phyloP scores from a whole-genome alignment of 495 filamentous ascomycete species.

The Trichodelitschia bisporula region DNA sequence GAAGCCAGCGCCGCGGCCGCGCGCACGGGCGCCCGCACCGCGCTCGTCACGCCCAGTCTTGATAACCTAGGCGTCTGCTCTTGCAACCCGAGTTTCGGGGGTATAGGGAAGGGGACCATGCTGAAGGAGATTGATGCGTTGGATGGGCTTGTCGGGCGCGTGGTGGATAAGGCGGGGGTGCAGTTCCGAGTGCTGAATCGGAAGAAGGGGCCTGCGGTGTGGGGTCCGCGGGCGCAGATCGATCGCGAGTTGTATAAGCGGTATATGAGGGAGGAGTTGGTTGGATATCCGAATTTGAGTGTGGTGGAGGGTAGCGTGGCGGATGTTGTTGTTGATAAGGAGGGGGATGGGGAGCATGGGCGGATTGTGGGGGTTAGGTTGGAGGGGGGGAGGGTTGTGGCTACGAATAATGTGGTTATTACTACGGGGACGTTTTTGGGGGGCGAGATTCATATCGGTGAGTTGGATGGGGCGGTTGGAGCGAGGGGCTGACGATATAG shows the following conservation, averaged over 20 bases:
- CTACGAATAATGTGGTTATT: constrained; percentile 64
- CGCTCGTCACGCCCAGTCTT: constrained; percentile 63
- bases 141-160: constrained; percentile 70
- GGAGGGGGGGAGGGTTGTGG: constrained; percentile 69
- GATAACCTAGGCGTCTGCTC: constrained; percentile 89
- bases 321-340: constrained; percentile 48
- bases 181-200: constrained; percentile 78
- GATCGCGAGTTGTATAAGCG: constrained; percentile 75
- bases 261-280: constrained; percentile 76
- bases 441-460: constrained; percentile 82
- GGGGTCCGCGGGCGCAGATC: constrained; percentile 92
- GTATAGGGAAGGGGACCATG: constrained; percentile 97
- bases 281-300: constrained; percentile 45
- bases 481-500: constrained; percentile 2
- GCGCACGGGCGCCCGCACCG: constrained; percentile 69
- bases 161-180: constrained; percentile 81
- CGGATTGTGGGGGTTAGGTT: constrained; percentile 70
- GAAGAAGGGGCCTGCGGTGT: constrained; percentile 83
- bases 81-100: constrained; percentile 92
- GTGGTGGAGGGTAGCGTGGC: constrained; percentile 74
- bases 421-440: constrained; percentile 92
- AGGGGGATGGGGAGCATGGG: constrained; percentile 34
- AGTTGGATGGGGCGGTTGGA: not conserved
- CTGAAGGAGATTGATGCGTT: constrained; percentile 86
- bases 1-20: constrained; percentile 91